These are phyloP conservation scores for Bipolaris cookei DNA, from an alignment of 2,329 filamentous ascomycete species.

Conservation along the genomic window DNA sequence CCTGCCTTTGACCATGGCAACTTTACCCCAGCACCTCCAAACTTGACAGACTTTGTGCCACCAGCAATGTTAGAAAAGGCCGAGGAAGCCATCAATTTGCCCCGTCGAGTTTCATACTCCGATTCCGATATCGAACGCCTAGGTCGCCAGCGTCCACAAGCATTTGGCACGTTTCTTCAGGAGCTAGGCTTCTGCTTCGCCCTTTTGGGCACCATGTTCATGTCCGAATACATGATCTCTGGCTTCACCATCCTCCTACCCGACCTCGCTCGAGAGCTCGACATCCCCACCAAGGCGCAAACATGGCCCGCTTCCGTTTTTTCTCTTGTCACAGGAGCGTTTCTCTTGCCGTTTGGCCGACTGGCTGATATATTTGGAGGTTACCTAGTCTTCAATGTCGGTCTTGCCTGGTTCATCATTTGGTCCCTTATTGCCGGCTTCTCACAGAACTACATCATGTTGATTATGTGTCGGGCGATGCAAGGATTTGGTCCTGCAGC, in stretches of 20 bases:
- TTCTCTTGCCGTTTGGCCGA: conserved; percentile 58
- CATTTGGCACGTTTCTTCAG: conserved; percentile 60
- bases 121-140: conserved; percentile 61
- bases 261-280: conserved; percentile 64
- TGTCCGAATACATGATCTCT: conserved; percentile 76
- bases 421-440: conserved; percentile 77
- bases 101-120: conserved; percentile 27
- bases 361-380: conserved; percentile 67
- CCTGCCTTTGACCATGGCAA: not conserved
- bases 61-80: conserved; percentile 6
- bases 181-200: conserved; percentile 69
- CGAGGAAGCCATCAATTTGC: conserved; percentile 23
- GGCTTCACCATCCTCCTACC: conserved; percentile 76
- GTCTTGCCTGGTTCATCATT: conserved; percentile 66
- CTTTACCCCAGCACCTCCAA: not conserved
- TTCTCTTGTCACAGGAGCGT: conserved; percentile 46
- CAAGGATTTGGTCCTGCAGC: conserved; percentile 77
- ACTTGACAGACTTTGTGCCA: not conserved
- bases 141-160: conserved; percentile 66
- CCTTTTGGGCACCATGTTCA: conserved; percentile 67
- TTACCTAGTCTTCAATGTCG: conserved; percentile 68
- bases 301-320: conserved; percentile 53
- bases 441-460: conserved; percentile 69
- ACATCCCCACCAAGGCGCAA: conserved; percentile 69
- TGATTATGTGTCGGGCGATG: conserved; percentile 75